Evolutionary conservation across 805 yeast species (phyloP).

Genomic region (Pichia manshurica): DNA sequence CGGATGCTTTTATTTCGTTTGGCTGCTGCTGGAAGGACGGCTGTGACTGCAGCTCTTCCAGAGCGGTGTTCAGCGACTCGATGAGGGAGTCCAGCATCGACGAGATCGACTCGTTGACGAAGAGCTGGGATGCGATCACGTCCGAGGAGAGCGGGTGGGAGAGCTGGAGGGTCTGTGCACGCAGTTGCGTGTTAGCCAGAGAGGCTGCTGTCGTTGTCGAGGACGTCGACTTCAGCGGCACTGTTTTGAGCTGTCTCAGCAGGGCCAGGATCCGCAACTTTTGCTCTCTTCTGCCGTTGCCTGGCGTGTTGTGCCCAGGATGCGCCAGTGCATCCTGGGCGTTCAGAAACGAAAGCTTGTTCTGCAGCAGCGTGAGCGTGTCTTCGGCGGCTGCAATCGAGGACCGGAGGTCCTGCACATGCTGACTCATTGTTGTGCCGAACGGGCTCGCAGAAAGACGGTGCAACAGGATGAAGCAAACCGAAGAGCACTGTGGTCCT

Average conservation of each 20-base stretch:
- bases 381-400: neutral
- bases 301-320: too few species aligned
- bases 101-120: neutral
- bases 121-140: neutral
- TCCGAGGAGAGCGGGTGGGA: neutral
- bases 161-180: neutral
- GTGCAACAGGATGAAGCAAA: too few species aligned
- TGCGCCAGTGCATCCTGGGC: neutral
- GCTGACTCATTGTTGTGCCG: neutral
- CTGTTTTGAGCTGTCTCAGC: neutral
- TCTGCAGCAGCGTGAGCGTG: neutral
- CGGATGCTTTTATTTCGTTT: neutral
- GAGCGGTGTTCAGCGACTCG: too few species aligned
- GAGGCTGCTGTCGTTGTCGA: neutral
- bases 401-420: neutral
- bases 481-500: too few species aligned
- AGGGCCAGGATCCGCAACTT: slow-evolving; percentile 3
- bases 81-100: too few species aligned
- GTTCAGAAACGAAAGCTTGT: neutral
- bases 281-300: neutral
- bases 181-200: neutral
- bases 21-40: neutral
- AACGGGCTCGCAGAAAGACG: too few species aligned
- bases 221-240: neutral
- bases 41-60: too few species aligned